These are phyloP conservation scores for Acanthamoeba lenticulata DNA, from an alignment of 208 protist species.

Conservation along the genomic window DNA sequence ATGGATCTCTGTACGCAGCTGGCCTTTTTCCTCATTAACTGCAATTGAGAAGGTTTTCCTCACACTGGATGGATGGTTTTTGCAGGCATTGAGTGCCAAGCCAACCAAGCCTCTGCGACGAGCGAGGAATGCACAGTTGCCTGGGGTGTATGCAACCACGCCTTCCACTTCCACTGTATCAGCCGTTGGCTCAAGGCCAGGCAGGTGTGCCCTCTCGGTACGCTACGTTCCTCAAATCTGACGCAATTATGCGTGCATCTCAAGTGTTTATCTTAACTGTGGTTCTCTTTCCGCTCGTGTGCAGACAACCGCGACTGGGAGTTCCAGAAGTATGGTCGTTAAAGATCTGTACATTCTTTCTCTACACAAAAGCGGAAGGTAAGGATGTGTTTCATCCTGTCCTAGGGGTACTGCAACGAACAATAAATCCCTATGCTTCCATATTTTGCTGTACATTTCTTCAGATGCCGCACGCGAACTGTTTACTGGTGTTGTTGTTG, in stretches of 20 bases:
- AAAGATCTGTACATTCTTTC: slow-evolving; percentile 60
- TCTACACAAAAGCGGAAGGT: no score
- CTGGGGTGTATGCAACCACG: slow-evolving; percentile 98
- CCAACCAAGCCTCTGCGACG: slow-evolving; percentile 92
- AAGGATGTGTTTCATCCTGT: no score
- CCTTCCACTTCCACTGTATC: slow-evolving; percentile 99
- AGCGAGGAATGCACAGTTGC: slow-evolving; percentile 97
- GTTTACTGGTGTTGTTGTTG: no score
- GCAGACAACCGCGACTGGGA: slow-evolving; percentile 96
- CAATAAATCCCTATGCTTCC: no score
- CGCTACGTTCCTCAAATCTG: background rate
- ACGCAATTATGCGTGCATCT: no score
- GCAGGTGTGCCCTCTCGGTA: slow-evolving; percentile 97
- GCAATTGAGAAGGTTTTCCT: background rate
- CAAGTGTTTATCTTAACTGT: background rate
- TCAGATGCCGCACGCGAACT: no score
- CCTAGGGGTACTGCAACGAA: no score
- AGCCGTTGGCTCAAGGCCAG: slow-evolving; percentile 98
- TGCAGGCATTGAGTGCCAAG: slow-evolving; percentile 96
- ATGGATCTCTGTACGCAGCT: slow-evolving; percentile 94
- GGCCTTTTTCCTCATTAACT: background rate
- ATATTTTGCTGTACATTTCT: background rate
- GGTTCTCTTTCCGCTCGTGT: background rate
- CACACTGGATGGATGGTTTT: background rate
- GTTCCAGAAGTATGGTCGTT: slow-evolving; percentile 96